Conservation (phyloP, 169 alveolate species). For the Eimeria praecox region DNA sequence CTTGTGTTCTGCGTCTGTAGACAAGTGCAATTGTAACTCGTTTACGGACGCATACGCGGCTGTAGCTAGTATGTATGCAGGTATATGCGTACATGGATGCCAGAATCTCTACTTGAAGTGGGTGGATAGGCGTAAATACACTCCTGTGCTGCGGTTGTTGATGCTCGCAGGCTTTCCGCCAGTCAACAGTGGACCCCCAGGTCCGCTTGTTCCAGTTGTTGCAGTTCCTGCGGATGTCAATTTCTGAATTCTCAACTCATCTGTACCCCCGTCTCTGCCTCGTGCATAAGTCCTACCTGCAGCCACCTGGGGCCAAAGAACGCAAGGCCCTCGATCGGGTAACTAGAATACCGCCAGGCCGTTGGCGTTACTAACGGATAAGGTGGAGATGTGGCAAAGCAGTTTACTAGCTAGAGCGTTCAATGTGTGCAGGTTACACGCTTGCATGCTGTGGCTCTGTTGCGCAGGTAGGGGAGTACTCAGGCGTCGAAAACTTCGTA, state of each 20-base stretch:
- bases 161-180: conserved; percentile 81
- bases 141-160: neutral
- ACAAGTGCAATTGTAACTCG: neutral
- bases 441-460: neutral
- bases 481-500: conserved; percentile 75
- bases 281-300: conserved; percentile 82
- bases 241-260: conserved; percentile 56
- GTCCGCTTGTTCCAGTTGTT: conserved; percentile 80
- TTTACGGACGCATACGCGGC: neutral
- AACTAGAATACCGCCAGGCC: neutral
- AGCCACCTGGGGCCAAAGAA: conserved; percentile 68
- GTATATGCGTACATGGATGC: neutral
- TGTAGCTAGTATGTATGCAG: neutral
- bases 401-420: neutral
- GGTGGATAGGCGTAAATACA: neutral
- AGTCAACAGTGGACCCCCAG: conserved; percentile 78
- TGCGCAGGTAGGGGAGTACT: conserved; percentile 75
- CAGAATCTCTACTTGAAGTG: neutral
- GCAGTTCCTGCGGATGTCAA: conserved; percentile 80
- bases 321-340: conserved; percentile 76
- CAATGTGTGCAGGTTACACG: neutral
- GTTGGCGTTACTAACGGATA: neutral
- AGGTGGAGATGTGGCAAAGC: neutral
- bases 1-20: neutral
- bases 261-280: conserved; percentile 84